Base-by-base conservation (phyloP, 495 filamentous ascomycete species). In the Melanomma pulvis-pyrius region DNA sequence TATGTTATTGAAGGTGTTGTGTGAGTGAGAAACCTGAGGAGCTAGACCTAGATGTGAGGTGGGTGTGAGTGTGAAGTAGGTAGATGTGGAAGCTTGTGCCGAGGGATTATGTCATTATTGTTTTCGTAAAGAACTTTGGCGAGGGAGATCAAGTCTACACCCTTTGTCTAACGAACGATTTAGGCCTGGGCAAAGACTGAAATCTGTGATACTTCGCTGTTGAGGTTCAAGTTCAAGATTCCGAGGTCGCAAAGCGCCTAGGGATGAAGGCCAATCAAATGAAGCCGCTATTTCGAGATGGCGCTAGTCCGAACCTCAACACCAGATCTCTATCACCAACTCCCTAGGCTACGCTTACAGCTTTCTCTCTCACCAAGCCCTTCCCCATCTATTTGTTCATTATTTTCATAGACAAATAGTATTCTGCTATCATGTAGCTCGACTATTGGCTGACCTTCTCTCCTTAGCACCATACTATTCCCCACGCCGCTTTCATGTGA, bases 11-110 rank as follows among this genome's bases (percentile, higher is more conserved):
- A 5, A 8, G 50, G 29, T 2, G 19, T n/a, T 13, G 55, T 6
- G 53, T 1, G 24, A 21, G 50, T 17, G 12, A 39, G 19, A 51
- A 51, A 21, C 48, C 0, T 2, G 64, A 49, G 19, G 26, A 48
- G n/a, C 17, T 47, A n/a, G 6, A 47, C 24, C 2, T 48, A 36
- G 34, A 50, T 52, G 29, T 12, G 12, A 36, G 32, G 36, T 34
- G 41, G 57, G 41, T n/a, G 17, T 56, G 32, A 36, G n/a, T 36
- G 6, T 21, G 30, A 59, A 28, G 48, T 28, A 29, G 32, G 55
- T 11, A 46, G 24, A 24, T 52, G 19, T 52, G 9, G 32, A 36
- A 36, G 32, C 32, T 36, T 36, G 32, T 6, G 32, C 32, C 32
- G 32, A 44, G 13, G 13, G 4, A 44, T 44, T 17, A 44, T 44